A percentile compares a stretch with the other conserved stretches of the same genome.
phyloP scores from a whole-genome alignment of 495 filamentous ascomycete genomes.

The Penicillium macrosclerotiorum region DNA sequence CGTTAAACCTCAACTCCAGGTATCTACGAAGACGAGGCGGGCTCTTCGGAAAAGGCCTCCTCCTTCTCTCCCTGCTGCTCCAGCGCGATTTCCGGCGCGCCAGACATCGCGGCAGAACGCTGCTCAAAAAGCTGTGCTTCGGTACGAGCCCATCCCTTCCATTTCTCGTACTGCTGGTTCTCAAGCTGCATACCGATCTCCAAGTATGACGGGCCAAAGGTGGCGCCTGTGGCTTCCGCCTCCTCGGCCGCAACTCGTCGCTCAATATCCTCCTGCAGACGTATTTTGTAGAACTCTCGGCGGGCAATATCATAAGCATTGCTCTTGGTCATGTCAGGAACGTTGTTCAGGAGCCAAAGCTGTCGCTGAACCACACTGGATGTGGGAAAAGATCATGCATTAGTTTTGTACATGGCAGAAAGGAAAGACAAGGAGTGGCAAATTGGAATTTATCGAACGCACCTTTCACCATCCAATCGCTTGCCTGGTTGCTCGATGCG shows the following conservation, averaged over 20 bases:
- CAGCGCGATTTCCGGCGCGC: constrained; percentile 29
- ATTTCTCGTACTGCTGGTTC: constrained; percentile 69
- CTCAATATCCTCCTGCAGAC: constrained; percentile 80
- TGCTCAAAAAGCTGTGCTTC: constrained; percentile 42
- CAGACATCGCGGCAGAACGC: constrained; percentile 27
- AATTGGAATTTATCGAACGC: too few species aligned
- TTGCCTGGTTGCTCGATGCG: constrained; percentile 74
- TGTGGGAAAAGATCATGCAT: constrained; percentile 5
- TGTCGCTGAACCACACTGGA: constrained; percentile 89
- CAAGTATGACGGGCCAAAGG: constrained; percentile 72
- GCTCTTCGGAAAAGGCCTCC: constrained; percentile 7
- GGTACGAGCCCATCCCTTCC: constrained; percentile 75
- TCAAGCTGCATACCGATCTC: constrained; percentile 83
- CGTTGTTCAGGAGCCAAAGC: constrained; percentile 73
- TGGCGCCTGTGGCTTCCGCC: constrained; percentile 77
- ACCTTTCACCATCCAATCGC: constrained; percentile 84
- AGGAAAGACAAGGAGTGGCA: neutral
- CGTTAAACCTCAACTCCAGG: neutral
- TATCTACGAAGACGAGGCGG: too few species aligned
- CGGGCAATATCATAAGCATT: constrained; percentile 85
- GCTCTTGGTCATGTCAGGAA: constrained; percentile 55
- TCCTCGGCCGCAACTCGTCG: constrained; percentile 84
- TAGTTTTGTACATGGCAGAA: constrained; percentile 8
- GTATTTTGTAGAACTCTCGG: constrained; percentile 83
- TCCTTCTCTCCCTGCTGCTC: constrained; percentile 15